Evolutionary conservation across 2,329 filamentous ascomycete genomes (phyloP).

Genomic region (Beauveria brongniartii): DNA sequence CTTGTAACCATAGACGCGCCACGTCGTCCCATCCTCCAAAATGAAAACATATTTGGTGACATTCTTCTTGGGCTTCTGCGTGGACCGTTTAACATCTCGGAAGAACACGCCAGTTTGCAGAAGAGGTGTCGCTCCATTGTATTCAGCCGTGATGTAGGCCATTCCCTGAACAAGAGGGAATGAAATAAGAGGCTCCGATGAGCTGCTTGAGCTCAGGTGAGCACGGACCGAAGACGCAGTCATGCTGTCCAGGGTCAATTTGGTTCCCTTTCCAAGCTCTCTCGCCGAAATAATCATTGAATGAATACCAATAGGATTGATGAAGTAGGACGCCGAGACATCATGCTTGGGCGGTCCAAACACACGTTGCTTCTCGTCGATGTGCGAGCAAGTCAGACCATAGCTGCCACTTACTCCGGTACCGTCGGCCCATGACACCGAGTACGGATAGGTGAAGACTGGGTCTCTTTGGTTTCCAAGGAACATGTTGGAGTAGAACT

Average conservation of each 20-base stretch:
- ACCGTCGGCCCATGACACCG: constrained; percentile 59
- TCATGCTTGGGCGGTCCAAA: constrained; percentile 51
- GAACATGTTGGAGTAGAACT: constrained; percentile 76
- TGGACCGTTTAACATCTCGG: constrained; percentile 53
- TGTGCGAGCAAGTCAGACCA: constrained; percentile 71
- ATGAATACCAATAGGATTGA: constrained; percentile 75
- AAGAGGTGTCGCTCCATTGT: constrained; percentile 59
- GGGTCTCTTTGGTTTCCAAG: constrained; percentile 62
- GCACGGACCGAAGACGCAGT: constrained; percentile 58
- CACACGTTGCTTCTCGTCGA: constrained; percentile 58
- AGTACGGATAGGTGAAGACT: constrained; percentile 70
- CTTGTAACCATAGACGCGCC: constrained; percentile 71
- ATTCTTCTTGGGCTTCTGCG: constrained; percentile 49
- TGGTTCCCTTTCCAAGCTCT: constrained; percentile 58
- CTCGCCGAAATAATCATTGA: constrained; percentile 71
- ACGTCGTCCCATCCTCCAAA: constrained; percentile 64
- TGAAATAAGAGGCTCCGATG: constrained; percentile 52
- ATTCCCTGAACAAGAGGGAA: constrained; percentile 87
- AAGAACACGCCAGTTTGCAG: constrained; percentile 72
- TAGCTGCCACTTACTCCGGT: constrained; percentile 56
- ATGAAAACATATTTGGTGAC: constrained; percentile 69
- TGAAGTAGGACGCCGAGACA: constrained; percentile 61
- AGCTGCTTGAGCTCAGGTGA: constrained; percentile 50
- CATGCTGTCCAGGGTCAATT: constrained; percentile 43
- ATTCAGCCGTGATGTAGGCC: constrained; percentile 75